Conservation (phyloP, 2,329 filamentous ascomycete species). For the Sporothrix protearum region DNA sequence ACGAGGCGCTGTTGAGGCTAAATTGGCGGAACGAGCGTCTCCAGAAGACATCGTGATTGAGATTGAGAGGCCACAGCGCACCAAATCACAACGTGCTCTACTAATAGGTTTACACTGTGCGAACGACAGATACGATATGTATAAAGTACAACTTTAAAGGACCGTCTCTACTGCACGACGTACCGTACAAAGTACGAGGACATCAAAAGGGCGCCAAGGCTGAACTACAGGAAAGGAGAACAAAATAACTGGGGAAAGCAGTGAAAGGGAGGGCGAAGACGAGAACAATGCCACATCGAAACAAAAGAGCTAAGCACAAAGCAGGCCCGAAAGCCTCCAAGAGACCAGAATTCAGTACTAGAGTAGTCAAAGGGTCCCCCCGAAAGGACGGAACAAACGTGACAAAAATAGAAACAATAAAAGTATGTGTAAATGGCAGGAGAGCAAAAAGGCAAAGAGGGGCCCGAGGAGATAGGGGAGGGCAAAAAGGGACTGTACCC, state of each 20-base stretch:
- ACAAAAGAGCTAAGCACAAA: background rate
- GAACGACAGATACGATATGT: background rate
- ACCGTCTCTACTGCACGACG: no score
- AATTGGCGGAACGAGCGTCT: background rate
- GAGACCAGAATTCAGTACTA: background rate
- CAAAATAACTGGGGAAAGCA: background rate
- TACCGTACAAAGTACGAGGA: no score
- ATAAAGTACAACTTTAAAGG: no score
- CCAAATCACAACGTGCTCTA: background rate
- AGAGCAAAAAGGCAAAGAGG: background rate
- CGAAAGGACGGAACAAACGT: background rate
- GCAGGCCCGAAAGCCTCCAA: background rate
- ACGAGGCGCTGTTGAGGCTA: background rate
- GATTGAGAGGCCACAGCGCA: background rate
- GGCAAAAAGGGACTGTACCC: background rate
- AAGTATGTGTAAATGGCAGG: no score
- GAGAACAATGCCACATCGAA: background rate
- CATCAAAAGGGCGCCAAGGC: background rate
- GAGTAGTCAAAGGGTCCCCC: background rate
- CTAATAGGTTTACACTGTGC: slow-evolving; percentile 6
- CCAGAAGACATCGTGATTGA: no score
- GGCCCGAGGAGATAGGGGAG: no score
- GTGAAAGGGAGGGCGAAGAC: background rate
- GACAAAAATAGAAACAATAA: slow-evolving; percentile 7
- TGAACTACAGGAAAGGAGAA: background rate